Percentiles rank a stretch among this genome's conserved stretches.
These are phyloP conservation scores for Hyphodiscus sp. DNA, from an alignment of 2,329 filamentous ascomycete genomes.

Conservation along the genomic window DNA sequence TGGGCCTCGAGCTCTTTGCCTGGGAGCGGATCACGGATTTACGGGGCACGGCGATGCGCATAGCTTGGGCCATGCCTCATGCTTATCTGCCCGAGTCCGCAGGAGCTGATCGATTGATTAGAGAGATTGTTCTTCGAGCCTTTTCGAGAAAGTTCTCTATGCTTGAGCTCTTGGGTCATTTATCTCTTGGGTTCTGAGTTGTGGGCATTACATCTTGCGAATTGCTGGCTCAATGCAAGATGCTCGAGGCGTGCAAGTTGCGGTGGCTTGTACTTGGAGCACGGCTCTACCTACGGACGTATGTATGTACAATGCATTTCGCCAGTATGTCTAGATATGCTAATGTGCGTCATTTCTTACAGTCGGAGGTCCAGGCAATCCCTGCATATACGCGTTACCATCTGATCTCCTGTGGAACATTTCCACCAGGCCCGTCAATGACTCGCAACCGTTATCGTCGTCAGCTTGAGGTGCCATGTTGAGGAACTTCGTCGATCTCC, in stretches of 20 bases:
- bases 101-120: conserved; percentile 1
- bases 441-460: background rate
- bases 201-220: background rate
- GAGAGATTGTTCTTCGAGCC: background rate
- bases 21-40: too few species aligned
- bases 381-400: conserved; percentile 2
- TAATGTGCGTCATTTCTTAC: background rate
- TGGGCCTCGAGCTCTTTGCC: background rate
- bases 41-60: background rate
- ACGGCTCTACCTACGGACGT: background rate
- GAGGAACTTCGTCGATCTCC: background rate
- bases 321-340: too few species aligned
- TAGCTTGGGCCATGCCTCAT: conserved; percentile 7
- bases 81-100: conserved; percentile 6
- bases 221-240: background rate
- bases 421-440: background rate
- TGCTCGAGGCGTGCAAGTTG: background rate
- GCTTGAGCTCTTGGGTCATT: background rate
- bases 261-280: background rate
- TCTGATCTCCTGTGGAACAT: background rate
- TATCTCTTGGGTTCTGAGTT: background rate
- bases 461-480: background rate
- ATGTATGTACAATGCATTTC: too few species aligned
- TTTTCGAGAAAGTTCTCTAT: background rate
- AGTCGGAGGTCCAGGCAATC: conserved; percentile 13